Evolutionary conservation across 805 yeast genomes (phyloP).

Genomic region (Ogataea minuta): DNA sequence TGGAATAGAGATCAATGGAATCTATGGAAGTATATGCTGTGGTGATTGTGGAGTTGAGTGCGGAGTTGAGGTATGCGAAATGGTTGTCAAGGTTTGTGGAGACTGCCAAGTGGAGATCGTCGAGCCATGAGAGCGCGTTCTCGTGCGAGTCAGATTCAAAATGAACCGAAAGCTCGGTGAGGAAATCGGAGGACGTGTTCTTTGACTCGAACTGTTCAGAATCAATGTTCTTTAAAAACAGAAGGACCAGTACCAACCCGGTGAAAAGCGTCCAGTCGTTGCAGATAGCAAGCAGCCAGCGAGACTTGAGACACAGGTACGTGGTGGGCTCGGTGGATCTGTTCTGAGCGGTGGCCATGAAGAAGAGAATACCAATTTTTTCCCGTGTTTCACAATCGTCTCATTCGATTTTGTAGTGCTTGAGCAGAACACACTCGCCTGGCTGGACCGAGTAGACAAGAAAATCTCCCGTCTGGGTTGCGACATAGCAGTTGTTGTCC

Average conservation of each 20-base stretch:
- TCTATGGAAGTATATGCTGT: constrained; percentile 3
- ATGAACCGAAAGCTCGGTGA: background rate
- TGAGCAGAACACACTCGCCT: constrained; percentile 79
- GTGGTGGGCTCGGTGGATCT: constrained; percentile 22
- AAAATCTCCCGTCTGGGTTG: constrained; percentile 77
- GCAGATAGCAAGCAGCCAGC: constrained; percentile 22
- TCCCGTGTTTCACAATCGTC: constrained; percentile 5
- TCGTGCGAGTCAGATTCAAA: background rate
- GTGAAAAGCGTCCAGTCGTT: constrained; percentile 11
- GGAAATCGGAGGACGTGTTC: background rate
- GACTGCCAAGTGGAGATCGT: constrained; percentile 9
- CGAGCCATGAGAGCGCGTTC: constrained; percentile 1
- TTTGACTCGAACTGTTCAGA: background rate
- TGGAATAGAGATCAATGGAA: constrained; percentile 1
- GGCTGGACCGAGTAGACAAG: constrained; percentile 64
- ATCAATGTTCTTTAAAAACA: background rate
- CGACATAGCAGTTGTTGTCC: constrained; percentile 57
- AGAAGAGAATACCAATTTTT: constrained; percentile 1
- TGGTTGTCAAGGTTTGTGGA: constrained; percentile 5
- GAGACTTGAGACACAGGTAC: constrained; percentile 26
- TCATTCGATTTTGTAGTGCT: constrained; percentile 18
- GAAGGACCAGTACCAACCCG: constrained; percentile 4
- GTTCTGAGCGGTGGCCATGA: constrained; percentile 22
- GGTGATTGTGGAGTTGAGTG: constrained; percentile 13
- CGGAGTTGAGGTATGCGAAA: constrained; percentile 1